These are phyloP conservation scores for Quercus tomentella DNA, from an alignment of 331 rosid species.

Conservation along the genomic window DNA sequence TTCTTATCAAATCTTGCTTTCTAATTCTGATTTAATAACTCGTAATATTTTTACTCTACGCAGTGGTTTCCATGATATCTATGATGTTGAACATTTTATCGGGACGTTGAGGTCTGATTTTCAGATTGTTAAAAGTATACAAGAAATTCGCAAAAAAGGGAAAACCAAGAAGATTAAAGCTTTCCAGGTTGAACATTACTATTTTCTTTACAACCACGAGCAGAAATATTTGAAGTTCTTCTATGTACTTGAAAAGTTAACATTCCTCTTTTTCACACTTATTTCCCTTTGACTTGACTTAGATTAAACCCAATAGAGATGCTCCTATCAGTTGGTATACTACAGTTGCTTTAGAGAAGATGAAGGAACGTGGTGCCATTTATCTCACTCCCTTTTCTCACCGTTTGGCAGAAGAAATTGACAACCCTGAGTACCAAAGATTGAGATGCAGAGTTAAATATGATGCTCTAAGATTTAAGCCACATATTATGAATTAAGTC, in stretches of 20 bases:
- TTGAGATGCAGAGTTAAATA: constrained; percentile 93
- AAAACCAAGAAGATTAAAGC: constrained; percentile 88
- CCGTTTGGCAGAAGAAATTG: constrained; percentile 94
- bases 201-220: constrained; percentile 2
- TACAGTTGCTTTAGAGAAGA: constrained; percentile 65
- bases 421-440: constrained; percentile 86
- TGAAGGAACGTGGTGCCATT: constrained; percentile 90
- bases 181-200: constrained; percentile 53
- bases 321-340: constrained; percentile 90
- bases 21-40: not conserved
- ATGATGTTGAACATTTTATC: constrained; percentile 94
- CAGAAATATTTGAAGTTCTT: constrained; percentile 20
- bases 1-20: no score
- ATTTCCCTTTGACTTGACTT: constrained; percentile 21
- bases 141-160: constrained; percentile 64
- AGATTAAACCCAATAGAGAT: constrained; percentile 90
- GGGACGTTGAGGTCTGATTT: constrained; percentile 71
- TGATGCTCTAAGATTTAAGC: constrained; percentile 92
- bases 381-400: constrained; percentile 98
- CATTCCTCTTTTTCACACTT: not conserved
- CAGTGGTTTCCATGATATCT: constrained; percentile 92
- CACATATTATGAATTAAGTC: constrained; percentile 80
- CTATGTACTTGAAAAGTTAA: constrained; percentile 18
- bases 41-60: constrained; percentile 8
- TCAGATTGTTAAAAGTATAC: constrained; percentile 74